A percentile compares a stretch with the other conserved stretches of the same genome.
These are phyloP conservation scores for Colletotrichum tabaci DNA, from an alignment of 2,329 filamentous ascomycete genomes.

Conservation along the genomic window DNA sequence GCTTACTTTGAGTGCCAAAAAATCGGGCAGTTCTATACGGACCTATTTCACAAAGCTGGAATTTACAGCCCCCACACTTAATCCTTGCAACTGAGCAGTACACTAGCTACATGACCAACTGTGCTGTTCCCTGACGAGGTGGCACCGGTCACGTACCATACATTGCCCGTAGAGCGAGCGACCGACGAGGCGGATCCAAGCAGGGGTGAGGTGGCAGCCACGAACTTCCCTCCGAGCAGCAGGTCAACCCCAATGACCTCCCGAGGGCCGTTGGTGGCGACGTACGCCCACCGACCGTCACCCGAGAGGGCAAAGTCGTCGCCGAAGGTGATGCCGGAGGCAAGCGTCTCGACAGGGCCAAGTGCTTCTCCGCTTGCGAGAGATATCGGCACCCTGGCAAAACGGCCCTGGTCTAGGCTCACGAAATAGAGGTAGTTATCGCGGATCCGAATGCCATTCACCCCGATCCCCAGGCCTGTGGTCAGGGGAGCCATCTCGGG, in stretches of 20 bases:
- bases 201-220: constrained; percentile 7
- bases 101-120: constrained; percentile 9
- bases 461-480: constrained; percentile 5
- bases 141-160: not conserved
- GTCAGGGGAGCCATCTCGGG: constrained; percentile 18
- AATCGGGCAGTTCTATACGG: too few relatives aligned
- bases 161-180: not conserved
- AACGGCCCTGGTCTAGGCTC: constrained; percentile 27
- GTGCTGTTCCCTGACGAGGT: not conserved
- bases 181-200: constrained; percentile 6
- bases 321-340: constrained; percentile 18
- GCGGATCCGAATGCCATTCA: constrained; percentile 26
- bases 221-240: not conserved
- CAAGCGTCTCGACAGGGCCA: constrained; percentile 9
- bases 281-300: constrained; percentile 16
- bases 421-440: constrained; percentile 20
- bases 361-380: not conserved
- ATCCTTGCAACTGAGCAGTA: not conserved
- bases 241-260: constrained; percentile 6
- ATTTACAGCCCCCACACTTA: too few relatives aligned
- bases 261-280: constrained; percentile 24
- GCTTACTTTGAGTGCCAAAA: too few relatives aligned
- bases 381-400: constrained; percentile 12
- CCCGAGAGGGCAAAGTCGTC: constrained; percentile 33
- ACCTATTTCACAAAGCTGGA: too few relatives aligned